Percentiles rank a stretch among this genome's conserved stretches.
Conservation (phyloP, 176 grass and related monocot genomes). For the Oryza nivara region DNA sequence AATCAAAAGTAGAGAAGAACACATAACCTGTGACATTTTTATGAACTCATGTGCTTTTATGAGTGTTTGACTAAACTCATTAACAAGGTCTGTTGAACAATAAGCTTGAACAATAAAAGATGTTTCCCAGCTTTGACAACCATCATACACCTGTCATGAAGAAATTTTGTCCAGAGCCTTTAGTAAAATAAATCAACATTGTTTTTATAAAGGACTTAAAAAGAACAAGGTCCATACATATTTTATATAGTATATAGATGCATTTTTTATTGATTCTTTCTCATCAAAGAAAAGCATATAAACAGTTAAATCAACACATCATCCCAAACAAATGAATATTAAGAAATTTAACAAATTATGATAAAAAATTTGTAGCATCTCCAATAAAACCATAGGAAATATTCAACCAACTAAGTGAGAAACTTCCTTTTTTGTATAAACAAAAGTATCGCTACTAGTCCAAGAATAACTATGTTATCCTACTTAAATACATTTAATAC, state of each 20-base stretch:
- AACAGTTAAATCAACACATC: no score
- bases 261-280: background rate
- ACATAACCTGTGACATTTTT: conserved; percentile 50
- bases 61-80: conserved; percentile 58
- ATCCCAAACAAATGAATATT: background rate
- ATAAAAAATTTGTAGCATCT: no score
- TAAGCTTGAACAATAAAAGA: conserved; percentile 78
- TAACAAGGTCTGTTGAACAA: conserved; percentile 53
- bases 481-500: no score
- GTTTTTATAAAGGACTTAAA: background rate
- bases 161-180: no score
- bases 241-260: background rate
- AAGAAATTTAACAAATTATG: no score
- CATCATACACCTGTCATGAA: conserved; percentile 36
- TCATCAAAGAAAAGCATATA: background rate
- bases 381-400: no score
- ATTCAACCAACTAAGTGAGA: no score
- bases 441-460: no score
- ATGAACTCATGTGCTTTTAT: conserved; percentile 56
- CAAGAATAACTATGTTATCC: no score
- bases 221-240: background rate
- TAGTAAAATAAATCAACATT: background rate
- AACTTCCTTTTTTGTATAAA: no score
- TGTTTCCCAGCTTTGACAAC: conserved; percentile 67
- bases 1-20: no score